These are phyloP conservation scores for Fusarium verticillioides DNA, from an alignment of 2,329 filamentous ascomycete species.

Conservation along the genomic window DNA sequence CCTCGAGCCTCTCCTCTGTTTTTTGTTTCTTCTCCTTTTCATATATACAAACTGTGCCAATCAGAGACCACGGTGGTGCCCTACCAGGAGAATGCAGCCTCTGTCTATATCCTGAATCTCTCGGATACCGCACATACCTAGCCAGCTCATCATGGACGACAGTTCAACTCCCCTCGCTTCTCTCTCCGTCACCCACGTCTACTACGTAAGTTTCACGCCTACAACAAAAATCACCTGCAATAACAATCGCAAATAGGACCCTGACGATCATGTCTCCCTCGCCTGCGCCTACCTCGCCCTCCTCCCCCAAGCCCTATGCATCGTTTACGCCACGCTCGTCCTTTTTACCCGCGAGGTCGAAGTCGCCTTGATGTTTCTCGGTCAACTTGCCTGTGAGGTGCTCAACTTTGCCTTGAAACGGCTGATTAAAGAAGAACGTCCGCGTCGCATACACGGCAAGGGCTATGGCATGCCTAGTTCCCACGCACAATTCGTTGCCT, in stretches of 20 bases:
- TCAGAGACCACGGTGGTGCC: not conserved
- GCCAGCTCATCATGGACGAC: slow-evolving; percentile 41
- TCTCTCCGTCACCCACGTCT: slow-evolving; percentile 93
- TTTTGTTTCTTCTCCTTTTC: not conserved
- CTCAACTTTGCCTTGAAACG: slow-evolving; percentile 92
- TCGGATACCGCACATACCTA: not conserved
- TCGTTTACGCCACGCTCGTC: slow-evolving; percentile 89
- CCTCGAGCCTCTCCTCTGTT: not conserved
- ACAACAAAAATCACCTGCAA: not conserved
- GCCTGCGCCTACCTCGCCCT: slow-evolving; percentile 94
- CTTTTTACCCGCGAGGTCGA: slow-evolving; percentile 93
- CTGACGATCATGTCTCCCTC: slow-evolving; percentile 84
- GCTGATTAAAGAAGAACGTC: slow-evolving; percentile 90
- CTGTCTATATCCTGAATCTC: slow-evolving; percentile 1
- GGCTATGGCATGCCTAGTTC: slow-evolving; percentile 98
- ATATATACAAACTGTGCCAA: not conserved
- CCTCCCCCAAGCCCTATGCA: slow-evolving; percentile 88
- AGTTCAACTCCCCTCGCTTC: slow-evolving; percentile 77
- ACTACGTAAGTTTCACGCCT: slow-evolving; percentile 77
- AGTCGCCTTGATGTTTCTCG: slow-evolving; percentile 87
- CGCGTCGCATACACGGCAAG: slow-evolving; percentile 84
- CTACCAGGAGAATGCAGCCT: slow-evolving; percentile 18
- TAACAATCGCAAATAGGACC: slow-evolving; percentile 72
- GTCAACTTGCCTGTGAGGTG: slow-evolving; percentile 91
- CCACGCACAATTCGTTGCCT: slow-evolving; percentile 93